Evolutionary conservation across 192 early-diverging fungal genomes (phyloP).

Genomic region (Coemansia sp.): DNA sequence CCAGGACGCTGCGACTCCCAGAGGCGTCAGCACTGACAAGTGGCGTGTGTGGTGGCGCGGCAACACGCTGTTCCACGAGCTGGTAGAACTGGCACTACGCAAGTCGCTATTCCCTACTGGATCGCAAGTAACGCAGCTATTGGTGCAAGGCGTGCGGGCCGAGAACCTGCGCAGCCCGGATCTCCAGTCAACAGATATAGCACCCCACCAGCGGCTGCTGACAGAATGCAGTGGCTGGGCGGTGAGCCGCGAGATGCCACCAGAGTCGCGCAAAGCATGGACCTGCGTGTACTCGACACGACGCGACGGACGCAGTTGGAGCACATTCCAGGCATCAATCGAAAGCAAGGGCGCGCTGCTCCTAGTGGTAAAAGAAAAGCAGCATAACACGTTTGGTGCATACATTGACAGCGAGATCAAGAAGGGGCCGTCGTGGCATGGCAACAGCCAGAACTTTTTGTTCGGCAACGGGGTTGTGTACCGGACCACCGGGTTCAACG

Average conservation of each 20-base stretch:
- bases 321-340: conserved; percentile 28
- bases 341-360: conserved; percentile 32
- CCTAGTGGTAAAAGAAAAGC: conserved; percentile 28
- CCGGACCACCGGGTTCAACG: conserved; percentile 52
- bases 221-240: conserved; percentile 14
- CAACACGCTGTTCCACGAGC: conserved; percentile 14
- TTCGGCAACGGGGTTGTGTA: conserved; percentile 44
- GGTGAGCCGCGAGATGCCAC: conserved; percentile 23
- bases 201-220: conserved; percentile 11
- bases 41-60: conserved; percentile 31
- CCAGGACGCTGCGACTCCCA: conserved; percentile 1
- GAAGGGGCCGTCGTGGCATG: conserved; percentile 60
- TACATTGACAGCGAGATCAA: conserved; percentile 60
- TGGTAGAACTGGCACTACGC: conserved; percentile 22
- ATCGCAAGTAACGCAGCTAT: background rate
- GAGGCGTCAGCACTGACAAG: background rate
- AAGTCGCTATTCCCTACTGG: conserved; percentile 2
- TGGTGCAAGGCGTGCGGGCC: background rate
- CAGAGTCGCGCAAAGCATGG: conserved; percentile 19
- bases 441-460: conserved; percentile 57
- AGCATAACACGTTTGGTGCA: conserved; percentile 53
- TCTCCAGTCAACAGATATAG: background rate
- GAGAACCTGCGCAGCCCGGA: conserved; percentile 8
- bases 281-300: conserved; percentile 30
- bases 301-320: conserved; percentile 42